Conservation (phyloP, 768 basidiomycete genomes). For the Scleroderma bovista region DNA sequence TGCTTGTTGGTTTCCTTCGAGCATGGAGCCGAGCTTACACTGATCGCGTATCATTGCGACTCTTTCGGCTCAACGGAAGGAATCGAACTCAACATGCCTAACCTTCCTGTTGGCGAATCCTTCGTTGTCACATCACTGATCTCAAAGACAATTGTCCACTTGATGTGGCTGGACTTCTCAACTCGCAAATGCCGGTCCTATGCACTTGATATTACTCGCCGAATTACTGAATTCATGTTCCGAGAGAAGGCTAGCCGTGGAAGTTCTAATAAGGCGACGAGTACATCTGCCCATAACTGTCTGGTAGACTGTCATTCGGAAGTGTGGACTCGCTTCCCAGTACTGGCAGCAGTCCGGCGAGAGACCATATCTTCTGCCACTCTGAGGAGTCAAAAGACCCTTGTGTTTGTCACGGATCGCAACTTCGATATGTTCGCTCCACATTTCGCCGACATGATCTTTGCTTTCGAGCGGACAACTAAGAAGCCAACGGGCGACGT, state of each 20-base stretch:
- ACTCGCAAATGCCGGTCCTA: slow-evolving; percentile 32
- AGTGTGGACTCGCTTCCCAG: slow-evolving; percentile 52
- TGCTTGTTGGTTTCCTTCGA: too few relatives aligned
- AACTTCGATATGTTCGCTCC: slow-evolving; percentile 25
- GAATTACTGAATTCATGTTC: slow-evolving; percentile 49
- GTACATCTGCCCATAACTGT: slow-evolving; percentile 35
- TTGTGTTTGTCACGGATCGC: slow-evolving; percentile 37
- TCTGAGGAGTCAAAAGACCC: slow-evolving; percentile 21
- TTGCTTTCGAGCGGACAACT: slow-evolving; percentile 38
- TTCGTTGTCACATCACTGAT: slow-evolving; percentile 39
- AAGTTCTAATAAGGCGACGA: slow-evolving; percentile 4
- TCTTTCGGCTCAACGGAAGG: slow-evolving; percentile 46
- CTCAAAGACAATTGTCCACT: slow-evolving; percentile 33
- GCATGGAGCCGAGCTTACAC: too few relatives aligned
- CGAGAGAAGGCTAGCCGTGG: slow-evolving; percentile 31
- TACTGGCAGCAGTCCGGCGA: slow-evolving; percentile 41
- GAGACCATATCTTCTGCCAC: slow-evolving; percentile 30
- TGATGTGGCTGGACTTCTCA: slow-evolving; percentile 34
- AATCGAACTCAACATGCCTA: slow-evolving; percentile 28
- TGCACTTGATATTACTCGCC: slow-evolving; percentile 44
- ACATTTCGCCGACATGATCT: slow-evolving; percentile 39
- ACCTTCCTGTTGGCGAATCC: slow-evolving; percentile 12
- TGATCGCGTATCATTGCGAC: slow-evolving; percentile 41
- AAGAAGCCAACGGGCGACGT: slow-evolving; percentile 42
- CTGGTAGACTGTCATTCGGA: slow-evolving; percentile 46